Evolutionary conservation across 371 early-diverging fungal genomes (phyloP).

Genomic region (Blastocladiella emersonii): DNA sequence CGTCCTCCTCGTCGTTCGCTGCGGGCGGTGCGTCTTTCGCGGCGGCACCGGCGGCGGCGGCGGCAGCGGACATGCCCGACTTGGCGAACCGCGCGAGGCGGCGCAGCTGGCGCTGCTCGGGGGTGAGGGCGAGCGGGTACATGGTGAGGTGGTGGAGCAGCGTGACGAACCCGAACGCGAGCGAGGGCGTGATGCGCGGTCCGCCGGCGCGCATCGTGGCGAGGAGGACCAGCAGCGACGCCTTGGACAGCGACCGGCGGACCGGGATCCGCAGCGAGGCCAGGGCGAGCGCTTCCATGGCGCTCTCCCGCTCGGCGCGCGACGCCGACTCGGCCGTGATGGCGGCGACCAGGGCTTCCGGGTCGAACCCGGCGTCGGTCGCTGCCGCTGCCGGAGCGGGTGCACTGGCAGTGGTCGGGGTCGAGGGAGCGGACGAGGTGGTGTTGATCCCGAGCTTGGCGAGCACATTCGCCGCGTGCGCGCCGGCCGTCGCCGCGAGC

Average conservation of each 20-base stretch:
- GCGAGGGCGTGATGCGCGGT: neutral
- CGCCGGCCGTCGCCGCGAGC: no score
- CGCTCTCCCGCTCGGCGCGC: neutral
- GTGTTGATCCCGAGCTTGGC: no score
- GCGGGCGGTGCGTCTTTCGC: no score
- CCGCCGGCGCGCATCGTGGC: neutral
- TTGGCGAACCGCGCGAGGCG: neutral
- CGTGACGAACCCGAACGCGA: neutral
- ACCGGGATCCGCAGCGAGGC: neutral
- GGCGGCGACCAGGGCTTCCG: no score
- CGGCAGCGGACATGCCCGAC: neutral
- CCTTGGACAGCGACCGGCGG: neutral
- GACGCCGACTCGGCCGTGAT: no score
- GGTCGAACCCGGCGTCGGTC: no score
- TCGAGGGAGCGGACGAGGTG: no score
- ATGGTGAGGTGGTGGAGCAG: neutral
- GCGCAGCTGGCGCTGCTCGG: neutral
- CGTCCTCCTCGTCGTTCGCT: neutral
- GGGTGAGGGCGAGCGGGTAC: neutral
- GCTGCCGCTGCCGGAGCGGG: no score
- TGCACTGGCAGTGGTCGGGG: no score
- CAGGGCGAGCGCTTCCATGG: neutral
- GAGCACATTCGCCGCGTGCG: no score
- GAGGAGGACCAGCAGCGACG: neutral
- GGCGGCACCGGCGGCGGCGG: no score